A percentile compares a stretch with the other conserved stretches of the same genome.
Evolutionary conservation across 2,329 filamentous ascomycete species (phyloP).

Genomic region (Tympanopsis confertula): DNA sequence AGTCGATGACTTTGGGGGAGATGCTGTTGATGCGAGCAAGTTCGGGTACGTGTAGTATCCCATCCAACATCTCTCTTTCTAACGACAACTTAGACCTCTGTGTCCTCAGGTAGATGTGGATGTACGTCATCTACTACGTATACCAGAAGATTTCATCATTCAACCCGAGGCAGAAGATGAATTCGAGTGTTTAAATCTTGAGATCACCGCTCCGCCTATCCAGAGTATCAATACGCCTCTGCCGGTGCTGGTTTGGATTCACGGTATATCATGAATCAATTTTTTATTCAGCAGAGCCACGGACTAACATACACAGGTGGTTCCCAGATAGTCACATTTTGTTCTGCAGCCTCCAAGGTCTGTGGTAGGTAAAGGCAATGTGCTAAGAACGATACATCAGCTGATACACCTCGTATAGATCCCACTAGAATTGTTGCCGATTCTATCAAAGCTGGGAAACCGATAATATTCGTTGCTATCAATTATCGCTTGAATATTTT

Average conservation of each 20-base stretch:
- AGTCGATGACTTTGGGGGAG: background rate
- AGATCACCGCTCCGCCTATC: constrained; percentile 18
- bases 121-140: constrained; percentile 27
- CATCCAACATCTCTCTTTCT: background rate
- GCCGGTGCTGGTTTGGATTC: constrained; percentile 31
- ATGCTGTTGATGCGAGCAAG: constrained; percentile 1
- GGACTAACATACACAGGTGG: constrained; percentile 14
- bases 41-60: constrained; percentile 1
- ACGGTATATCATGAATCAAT: constrained; percentile 15
- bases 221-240: constrained; percentile 4
- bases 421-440: constrained; percentile 19
- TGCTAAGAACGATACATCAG: too few species aligned
- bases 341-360: constrained; percentile 23
- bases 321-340: constrained; percentile 30
- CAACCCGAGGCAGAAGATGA: constrained; percentile 22
- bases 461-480: constrained; percentile 27
- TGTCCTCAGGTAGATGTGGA: constrained; percentile 28
- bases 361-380: constrained; percentile 22
- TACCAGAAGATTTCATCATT: constrained; percentile 16
- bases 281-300: background rate
- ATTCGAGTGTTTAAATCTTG: constrained; percentile 28
- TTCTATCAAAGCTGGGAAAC: constrained; percentile 17
- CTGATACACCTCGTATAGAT: constrained; percentile 16
- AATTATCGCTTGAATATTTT: constrained; percentile 31
- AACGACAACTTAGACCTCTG: constrained; percentile 17